These are phyloP conservation scores for Gnetum montanum DNA, from an alignment of 75 land plant species.

Conservation along the genomic window DNA sequence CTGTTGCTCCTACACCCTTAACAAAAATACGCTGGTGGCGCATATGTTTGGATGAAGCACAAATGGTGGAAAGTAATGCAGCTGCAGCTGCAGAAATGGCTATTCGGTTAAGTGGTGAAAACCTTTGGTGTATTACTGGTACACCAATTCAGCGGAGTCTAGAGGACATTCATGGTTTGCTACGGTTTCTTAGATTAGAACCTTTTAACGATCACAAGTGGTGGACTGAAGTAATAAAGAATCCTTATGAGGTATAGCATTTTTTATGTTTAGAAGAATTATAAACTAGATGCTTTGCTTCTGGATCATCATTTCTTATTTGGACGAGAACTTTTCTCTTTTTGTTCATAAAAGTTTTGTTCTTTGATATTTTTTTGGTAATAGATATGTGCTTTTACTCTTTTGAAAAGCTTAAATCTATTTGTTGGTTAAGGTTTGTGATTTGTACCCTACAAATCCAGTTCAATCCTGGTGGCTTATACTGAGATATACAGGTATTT, in stretches of 20 bases:
- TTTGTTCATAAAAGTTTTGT: background rate
- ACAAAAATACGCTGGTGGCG: slow-evolving; percentile 95
- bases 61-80: slow-evolving; percentile 86
- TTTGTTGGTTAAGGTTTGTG: no score
- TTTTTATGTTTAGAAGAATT: background rate
- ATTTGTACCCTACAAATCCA: no score
- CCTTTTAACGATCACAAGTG: slow-evolving; percentile 74
- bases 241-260: slow-evolving; percentile 84
- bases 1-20: slow-evolving; percentile 74
- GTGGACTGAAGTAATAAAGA: slow-evolving; percentile 79
- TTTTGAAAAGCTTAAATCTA: slow-evolving; percentile 4
- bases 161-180: slow-evolving; percentile 84
- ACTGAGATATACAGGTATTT: no score
- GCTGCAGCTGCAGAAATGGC: slow-evolving; percentile 98
- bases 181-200: slow-evolving; percentile 60
- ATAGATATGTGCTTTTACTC: background rate
- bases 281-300: background rate
- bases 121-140: slow-evolving; percentile 97
- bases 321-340: no score
- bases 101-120: slow-evolving; percentile 53
- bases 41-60: slow-evolving; percentile 96
- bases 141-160: slow-evolving; percentile 92
- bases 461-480: no score
- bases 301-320: no score
- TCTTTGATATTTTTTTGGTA: background rate